Base-by-base conservation (phyloP, 2,329 filamentous ascomycete genomes). In the Fusarium chlamydosporum region DNA sequence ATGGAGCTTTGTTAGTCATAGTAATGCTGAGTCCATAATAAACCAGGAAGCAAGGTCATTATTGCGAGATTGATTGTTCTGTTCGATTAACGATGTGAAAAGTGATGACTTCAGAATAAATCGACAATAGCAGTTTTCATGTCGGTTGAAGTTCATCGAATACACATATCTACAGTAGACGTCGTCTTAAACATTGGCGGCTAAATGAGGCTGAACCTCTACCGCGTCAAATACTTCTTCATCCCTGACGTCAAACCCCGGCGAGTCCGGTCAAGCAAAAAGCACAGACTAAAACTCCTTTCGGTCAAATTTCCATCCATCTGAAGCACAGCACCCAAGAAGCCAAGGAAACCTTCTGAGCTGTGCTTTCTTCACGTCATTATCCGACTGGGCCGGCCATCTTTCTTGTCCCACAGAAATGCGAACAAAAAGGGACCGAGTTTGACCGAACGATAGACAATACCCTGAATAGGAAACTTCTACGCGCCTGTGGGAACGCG, bases 1-100 rank as follows among this genome's bases (percentile, higher is more conserved):
- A 66, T 58, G 55, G 51, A 68, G 46, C 42, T 40, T 7, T 26
- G 33, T 68, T 68, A 68, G 65, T 69, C 65, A 68, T 61, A 55
- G 48, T 42, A 64, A 69, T 61, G 9, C n/a, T 55, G 20, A 51
- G 46, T 27, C 53, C 65, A 53, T 51, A 41, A 52, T 64, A 43
- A 48, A 31, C 57, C 58, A 62, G 47, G 43, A 45, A 65, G 18
- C 41, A 23, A 12, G 41, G 20, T 57, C 27, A 23, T 57, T 40
- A 43, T 52, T 18, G 31, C 57, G 34, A 27, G n/a, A 26, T 48
- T 65, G 18, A 31, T n/a, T 9, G 10, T 43, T 10, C 2, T 26
- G 3, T 16, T 11, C 20, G 41, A 38, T 46, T n/a, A 1, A 34
- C 18, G 18, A 33, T 6, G 7, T 12, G 6, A 31, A 26, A 11